phyloP scores from a whole-genome alignment of 192 early-diverging fungal genomes.

The Funneliformis mosseae region DNA sequence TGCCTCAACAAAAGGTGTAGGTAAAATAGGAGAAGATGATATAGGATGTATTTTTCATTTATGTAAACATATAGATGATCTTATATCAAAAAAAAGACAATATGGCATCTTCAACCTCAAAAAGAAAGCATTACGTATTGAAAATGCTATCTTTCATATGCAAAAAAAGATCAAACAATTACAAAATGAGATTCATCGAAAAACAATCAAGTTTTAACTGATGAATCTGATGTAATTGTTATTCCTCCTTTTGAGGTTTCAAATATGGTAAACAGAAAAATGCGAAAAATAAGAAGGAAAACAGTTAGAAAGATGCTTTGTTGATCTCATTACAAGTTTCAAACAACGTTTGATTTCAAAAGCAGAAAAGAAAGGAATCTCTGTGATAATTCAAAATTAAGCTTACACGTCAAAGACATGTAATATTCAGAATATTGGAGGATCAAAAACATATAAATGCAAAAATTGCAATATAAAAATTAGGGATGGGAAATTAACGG shows the following conservation, averaged over 20 bases:
- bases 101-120: conserved; percentile 5
- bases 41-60: conserved; percentile 16
- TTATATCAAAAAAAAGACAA: conserved; percentile 24
- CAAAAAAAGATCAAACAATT: conserved; percentile 10
- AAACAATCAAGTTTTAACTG: background rate
- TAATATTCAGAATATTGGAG: background rate
- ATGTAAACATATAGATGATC: conserved; percentile 24
- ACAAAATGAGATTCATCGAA: background rate
- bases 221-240: conserved; percentile 2
- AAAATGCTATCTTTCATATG: conserved; percentile 11
- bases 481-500: too few relatives aligned
- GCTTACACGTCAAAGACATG: conserved; percentile 5
- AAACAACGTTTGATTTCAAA: background rate
- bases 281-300: conserved; percentile 15
- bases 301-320: conserved; percentile 31
- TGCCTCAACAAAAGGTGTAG: background rate
- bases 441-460: background rate
- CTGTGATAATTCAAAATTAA: background rate
- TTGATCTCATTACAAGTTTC: conserved; percentile 6
- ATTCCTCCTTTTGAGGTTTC: conserved; percentile 24
- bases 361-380: background rate
- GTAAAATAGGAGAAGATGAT: conserved; percentile 25
- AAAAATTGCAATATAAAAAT: too few relatives aligned
- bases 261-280: conserved; percentile 21
- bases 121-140: conserved; percentile 11